phyloP scores from a whole-genome alignment of 306 rosid species.

The Vigna angularis region DNA sequence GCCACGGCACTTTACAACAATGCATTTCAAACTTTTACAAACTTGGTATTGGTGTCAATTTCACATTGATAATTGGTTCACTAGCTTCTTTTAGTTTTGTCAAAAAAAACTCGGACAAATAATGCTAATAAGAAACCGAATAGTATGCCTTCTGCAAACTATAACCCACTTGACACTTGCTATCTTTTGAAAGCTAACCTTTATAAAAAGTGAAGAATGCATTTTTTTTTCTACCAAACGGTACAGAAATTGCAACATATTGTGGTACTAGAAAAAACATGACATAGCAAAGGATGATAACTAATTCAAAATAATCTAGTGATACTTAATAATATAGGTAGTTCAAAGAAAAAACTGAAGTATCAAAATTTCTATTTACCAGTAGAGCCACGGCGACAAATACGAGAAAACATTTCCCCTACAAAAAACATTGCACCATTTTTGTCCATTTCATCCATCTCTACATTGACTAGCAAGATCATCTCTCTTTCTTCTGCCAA shows the following conservation, averaged over 20 bases:
- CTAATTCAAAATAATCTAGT: constrained; percentile 14
- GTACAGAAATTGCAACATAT: constrained; percentile 9
- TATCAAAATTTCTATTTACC: constrained; percentile 62
- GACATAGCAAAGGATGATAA: constrained; percentile 33
- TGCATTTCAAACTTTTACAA: constrained; percentile 20
- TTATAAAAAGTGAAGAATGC: background rate
- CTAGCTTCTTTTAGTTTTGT: constrained; percentile 21
- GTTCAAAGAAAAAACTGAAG: constrained; percentile 4
- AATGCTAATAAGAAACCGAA: constrained; percentile 22
- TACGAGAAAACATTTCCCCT: constrained; percentile 87
- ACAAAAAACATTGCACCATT: constrained; percentile 68
- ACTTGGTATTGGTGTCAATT: constrained; percentile 19
- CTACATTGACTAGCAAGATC: constrained; percentile 40
- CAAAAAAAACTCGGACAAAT: background rate
- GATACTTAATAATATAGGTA: constrained; percentile 11
- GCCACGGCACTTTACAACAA: background rate
- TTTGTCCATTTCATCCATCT: constrained; percentile 38
- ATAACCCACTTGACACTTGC: background rate
- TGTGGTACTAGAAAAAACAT: constrained; percentile 11
- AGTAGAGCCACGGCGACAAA: constrained; percentile 92
- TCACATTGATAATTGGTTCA: constrained; percentile 18
- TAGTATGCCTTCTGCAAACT: constrained; percentile 9
- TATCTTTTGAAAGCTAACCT: constrained; percentile 9
- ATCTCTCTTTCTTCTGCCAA: constrained; percentile 62
- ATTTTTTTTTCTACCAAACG: constrained; percentile 14